phyloP scores from a whole-genome alignment of 345 rosid genomes.

The Nasturtium officinale region DNA sequence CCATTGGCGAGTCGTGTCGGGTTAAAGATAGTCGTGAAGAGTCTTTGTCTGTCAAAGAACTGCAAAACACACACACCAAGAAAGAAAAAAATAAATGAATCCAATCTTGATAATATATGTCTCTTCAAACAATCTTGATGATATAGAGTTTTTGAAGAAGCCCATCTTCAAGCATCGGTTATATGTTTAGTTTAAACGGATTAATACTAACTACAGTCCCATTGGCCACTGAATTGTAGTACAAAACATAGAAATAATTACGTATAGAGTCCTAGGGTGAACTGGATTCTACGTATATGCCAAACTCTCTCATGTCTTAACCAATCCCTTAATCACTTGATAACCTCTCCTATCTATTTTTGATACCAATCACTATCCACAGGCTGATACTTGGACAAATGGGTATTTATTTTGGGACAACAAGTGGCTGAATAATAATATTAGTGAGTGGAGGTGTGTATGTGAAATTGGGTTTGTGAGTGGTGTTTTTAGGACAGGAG shows the following conservation, averaged over 20 bases:
- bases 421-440: slow-evolving; percentile 7
- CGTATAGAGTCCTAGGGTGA: neutral
- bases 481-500: neutral
- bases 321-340: slow-evolving; percentile 15
- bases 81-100: neutral
- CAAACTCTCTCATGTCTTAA: slow-evolving; percentile 17
- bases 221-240: neutral
- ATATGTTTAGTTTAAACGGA: neutral
- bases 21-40: slow-evolving; percentile 79
- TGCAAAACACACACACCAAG: slow-evolving; percentile 34
- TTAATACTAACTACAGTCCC: neutral
- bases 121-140: slow-evolving; percentile 8
- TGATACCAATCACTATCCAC: slow-evolving; percentile 3
- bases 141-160: neutral
- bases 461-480: neutral
- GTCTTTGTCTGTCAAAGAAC: slow-evolving; percentile 85
- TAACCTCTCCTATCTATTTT: neutral
- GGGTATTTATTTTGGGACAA: neutral
- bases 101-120: slow-evolving; percentile 1
- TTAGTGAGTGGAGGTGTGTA: neutral
- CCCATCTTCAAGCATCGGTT: neutral
- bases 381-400: neutral
- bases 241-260: neutral
- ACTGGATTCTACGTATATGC: neutral
- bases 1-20: slow-evolving; percentile 86